Conservation (phyloP, 148 eudicot species). For the Fallopia convolvulus region DNA sequence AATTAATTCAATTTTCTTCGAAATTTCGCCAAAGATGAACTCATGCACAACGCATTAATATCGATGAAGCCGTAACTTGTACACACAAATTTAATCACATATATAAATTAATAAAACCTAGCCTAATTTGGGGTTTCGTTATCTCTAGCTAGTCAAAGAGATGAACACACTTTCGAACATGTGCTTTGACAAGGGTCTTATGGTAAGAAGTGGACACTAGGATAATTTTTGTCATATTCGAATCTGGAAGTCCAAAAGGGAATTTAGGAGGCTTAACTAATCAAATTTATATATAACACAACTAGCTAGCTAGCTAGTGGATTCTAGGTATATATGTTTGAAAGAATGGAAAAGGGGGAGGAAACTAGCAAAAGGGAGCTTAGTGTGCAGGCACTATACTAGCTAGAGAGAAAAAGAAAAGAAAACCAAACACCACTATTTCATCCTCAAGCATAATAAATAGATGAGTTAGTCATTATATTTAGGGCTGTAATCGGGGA, state of each 20-base stretch:
- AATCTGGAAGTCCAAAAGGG: slow-evolving; percentile 5
- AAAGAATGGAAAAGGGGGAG: not conserved
- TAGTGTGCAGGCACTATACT: slow-evolving; percentile 1
- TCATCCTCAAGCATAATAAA: not conserved
- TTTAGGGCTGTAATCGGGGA: no score
- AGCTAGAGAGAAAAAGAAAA: not conserved
- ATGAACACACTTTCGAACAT: not conserved
- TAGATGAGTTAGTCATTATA: no score
- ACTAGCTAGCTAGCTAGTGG: not conserved
- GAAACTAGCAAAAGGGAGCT: not conserved
- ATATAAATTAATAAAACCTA: not conserved
- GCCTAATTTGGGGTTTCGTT: not conserved
- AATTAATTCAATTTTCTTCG: no score
- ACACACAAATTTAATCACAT: no score
- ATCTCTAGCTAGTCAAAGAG: not conserved
- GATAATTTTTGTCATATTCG: slow-evolving; percentile 4
- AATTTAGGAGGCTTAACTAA: not conserved
- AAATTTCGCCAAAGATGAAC: no score
- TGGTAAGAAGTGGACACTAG: slow-evolving; percentile 9
- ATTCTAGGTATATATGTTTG: slow-evolving; percentile 3
- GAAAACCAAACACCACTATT: not conserved
- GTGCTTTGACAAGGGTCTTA: slow-evolving; percentile 1
- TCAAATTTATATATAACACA: not conserved
- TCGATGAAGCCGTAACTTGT: no score
- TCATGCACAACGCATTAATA: no score